A percentile compares a stretch with the other conserved stretches of the same genome.
phyloP scores from a whole-genome alignment of 306 rosid species.

The Lupinus albus region DNA sequence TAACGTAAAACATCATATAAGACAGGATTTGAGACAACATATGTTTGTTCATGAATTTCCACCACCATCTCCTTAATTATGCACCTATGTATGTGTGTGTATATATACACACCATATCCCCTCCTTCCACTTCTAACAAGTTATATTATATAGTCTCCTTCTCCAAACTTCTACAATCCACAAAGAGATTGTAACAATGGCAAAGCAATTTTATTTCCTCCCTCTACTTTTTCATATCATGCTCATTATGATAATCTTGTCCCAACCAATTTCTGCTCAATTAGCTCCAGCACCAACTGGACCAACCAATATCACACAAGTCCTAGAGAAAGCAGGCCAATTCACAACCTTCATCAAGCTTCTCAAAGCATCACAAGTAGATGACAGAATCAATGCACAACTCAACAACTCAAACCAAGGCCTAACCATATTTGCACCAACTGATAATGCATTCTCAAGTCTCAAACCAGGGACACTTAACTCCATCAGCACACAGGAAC shows the following conservation, averaged over 20 bases:
- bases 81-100: neutral
- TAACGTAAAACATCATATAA: no score
- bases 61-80: constrained; percentile 35
- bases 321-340: constrained; percentile 87
- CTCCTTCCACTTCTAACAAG: constrained; percentile 35
- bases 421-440: constrained; percentile 85
- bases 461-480: constrained; percentile 74
- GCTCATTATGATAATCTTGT: neutral
- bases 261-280: constrained; percentile 44
- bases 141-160: neutral
- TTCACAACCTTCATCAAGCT: constrained; percentile 80
- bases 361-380: constrained; percentile 59
- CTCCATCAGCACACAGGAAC: constrained; percentile 69
- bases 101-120: constrained; percentile 21
- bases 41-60: constrained; percentile 32
- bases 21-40: no score
- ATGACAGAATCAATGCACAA: constrained; percentile 75
- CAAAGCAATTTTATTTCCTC: constrained; percentile 39
- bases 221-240: constrained; percentile 19
- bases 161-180: constrained; percentile 6
- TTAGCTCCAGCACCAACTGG: constrained; percentile 66
- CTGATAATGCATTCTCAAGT: constrained; percentile 71
- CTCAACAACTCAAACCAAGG: constrained; percentile 85
- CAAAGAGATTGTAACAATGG: constrained; percentile 21
- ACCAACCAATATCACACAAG: constrained; percentile 64